phyloP scores from a whole-genome alignment of 2,329 filamentous ascomycete genomes.

The Escovopsis sp. region DNA sequence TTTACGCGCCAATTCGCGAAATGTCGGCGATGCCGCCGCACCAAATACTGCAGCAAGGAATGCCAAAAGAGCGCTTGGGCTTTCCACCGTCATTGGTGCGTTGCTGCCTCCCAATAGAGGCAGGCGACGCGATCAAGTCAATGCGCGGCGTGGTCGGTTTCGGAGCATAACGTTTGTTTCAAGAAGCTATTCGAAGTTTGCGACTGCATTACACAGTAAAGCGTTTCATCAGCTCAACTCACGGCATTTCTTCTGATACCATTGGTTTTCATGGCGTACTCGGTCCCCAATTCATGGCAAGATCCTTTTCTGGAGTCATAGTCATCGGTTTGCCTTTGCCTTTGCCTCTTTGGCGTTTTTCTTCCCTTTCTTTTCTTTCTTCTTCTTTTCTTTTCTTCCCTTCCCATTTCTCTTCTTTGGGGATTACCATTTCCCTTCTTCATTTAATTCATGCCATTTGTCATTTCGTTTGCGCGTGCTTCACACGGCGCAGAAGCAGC shows the following conservation, averaged over 20 bases:
- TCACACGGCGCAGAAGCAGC: background rate
- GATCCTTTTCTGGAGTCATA: conserved; percentile 1
- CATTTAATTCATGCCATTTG: conserved; percentile 1
- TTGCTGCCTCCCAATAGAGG: conserved; percentile 47
- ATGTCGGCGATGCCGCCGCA: conserved; percentile 86
- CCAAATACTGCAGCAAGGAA: conserved; percentile 99
- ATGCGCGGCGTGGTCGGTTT: background rate
- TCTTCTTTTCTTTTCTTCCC: too few relatives aligned
- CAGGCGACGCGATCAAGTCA: background rate
- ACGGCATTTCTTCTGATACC: conserved; percentile 30
- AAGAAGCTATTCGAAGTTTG: conserved; percentile 16
- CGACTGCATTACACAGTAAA: conserved; percentile 27
- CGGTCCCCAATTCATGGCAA: conserved; percentile 2
- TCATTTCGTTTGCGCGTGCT: background rate
- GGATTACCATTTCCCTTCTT: background rate
- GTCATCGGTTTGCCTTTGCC: conserved; percentile 4
- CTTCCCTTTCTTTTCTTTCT: too few relatives aligned
- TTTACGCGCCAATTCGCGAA: conserved; percentile 95
- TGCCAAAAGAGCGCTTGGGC: conserved; percentile 99
- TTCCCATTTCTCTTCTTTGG: background rate
- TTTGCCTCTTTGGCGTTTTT: background rate
- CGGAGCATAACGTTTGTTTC: conserved; percentile 10
- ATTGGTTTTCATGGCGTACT: conserved; percentile 17
- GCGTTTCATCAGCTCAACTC: conserved; percentile 23
- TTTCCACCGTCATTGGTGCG: conserved; percentile 96